These are phyloP conservation scores for Sporobolomyces roseus DNA, from an alignment of 768 basidiomycete genomes.

Conservation along the genomic window DNA sequence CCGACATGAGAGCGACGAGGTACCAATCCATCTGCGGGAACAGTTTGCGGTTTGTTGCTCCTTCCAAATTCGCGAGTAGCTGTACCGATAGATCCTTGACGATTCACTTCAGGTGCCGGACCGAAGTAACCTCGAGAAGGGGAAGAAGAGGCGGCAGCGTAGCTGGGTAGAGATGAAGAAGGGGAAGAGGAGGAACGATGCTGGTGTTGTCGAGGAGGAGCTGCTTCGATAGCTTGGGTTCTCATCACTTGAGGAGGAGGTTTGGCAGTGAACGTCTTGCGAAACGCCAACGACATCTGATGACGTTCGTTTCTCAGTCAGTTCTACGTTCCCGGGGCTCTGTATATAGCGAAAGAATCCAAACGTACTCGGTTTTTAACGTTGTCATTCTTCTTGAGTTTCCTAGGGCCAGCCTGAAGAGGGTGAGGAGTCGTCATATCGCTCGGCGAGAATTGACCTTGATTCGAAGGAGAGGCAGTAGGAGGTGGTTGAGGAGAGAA, in stretches of 20 bases:
- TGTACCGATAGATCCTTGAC: neutral
- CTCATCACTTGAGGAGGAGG: neutral
- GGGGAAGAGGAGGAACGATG: neutral
- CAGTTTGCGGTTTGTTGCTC: slow-evolving; percentile 16
- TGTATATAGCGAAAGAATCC: neutral
- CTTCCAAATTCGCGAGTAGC: slow-evolving; percentile 10
- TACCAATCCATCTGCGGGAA: slow-evolving; percentile 9
- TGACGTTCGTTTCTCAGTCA: too few species aligned
- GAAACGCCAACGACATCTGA: slow-evolving; percentile 30
- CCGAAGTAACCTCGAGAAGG: neutral
- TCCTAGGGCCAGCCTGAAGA: slow-evolving; percentile 26
- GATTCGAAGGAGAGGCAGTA: neutral
- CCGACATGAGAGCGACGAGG: slow-evolving; percentile 18
- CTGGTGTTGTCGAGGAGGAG: neutral
- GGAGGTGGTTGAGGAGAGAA: slow-evolving; percentile 3
- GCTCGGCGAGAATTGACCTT: neutral
- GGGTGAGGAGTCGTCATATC: slow-evolving; percentile 10
- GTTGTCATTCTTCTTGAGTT: slow-evolving; percentile 30
- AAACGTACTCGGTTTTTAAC: slow-evolving; percentile 28
- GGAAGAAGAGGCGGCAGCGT: neutral
- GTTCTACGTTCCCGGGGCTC: neutral
- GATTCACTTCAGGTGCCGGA: neutral
- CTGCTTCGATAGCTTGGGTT: neutral
- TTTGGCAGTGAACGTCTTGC: slow-evolving; percentile 27
- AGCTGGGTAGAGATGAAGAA: neutral